Conservation (phyloP, 768 basidiomycete genomes). For the Xerocomellus chrysenteron region DNA sequence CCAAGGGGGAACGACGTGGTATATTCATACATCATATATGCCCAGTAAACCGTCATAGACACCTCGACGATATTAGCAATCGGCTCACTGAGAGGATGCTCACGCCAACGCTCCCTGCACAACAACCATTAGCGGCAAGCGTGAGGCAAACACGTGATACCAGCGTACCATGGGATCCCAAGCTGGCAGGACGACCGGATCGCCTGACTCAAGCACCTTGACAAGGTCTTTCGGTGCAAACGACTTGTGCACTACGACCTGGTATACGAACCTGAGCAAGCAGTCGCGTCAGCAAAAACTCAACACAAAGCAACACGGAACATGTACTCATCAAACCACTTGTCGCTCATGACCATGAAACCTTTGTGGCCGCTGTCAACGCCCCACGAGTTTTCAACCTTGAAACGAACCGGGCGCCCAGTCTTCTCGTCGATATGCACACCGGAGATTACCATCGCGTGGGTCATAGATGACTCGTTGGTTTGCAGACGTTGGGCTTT, state of each 20-base stretch:
- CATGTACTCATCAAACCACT: conserved; percentile 88
- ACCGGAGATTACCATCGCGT: conserved; percentile 84
- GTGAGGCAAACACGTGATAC: background rate
- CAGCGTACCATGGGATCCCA: conserved; percentile 63
- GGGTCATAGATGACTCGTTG: conserved; percentile 89
- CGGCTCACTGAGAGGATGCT: background rate
- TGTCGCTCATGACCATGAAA: conserved; percentile 88
- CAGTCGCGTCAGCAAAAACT: conserved; percentile 1
- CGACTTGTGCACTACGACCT: conserved; percentile 83
- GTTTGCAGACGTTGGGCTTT: conserved; percentile 85
- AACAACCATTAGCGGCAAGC: background rate
- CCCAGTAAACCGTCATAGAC: background rate
- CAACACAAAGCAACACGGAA: background rate
- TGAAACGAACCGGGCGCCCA: conserved; percentile 85
- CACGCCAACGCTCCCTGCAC: conserved; percentile 26
- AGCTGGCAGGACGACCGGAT: conserved; percentile 68
- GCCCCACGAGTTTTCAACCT: conserved; percentile 97
- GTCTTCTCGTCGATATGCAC: conserved; percentile 75
- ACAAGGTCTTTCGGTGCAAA: conserved; percentile 81
- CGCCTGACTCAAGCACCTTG: conserved; percentile 69
- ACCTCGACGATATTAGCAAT: background rate
- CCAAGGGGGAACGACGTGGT: background rate
- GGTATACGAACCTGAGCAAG: conserved; percentile 74
- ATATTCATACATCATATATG: background rate
- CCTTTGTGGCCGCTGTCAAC: conserved; percentile 75